Base-by-base conservation (phyloP, 1,139 yeast species). In the Kodamaea alishanica region DNA sequence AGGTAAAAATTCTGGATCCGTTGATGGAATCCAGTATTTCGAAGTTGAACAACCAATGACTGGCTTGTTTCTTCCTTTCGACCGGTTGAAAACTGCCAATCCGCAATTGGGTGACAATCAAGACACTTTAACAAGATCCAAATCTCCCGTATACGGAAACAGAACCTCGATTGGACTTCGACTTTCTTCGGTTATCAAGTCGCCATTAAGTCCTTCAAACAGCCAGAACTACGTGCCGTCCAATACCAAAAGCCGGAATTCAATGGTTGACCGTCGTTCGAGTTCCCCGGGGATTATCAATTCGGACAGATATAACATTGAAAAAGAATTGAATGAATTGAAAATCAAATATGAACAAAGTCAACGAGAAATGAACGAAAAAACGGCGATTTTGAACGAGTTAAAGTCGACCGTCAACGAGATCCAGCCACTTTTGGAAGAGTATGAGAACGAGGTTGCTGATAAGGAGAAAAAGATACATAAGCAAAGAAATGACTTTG, bases 61-160 rank as follows among this genome's bases (percentile, higher is more conserved):
- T 22, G 96, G 96, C 0, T 60, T 89, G 27, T 89, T 89, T 53
- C 67, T 88, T 33, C 83, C 90, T 2, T 76, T 79, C 51, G 79
- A 79, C 23, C 75, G 87, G 52, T 69, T 87, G 24, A 67, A 70
- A 35, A 51, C 59, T 10, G 66, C 60, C 23, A 73, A 72, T 46
- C 66, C 70, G 2, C 61, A 47, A 24, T 36, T 48, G 9, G 36
- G 33, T 5, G 32, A 24, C 22, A 15, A 26, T 10, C 34, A 32
- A 24, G 12, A 22, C 6, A 22, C 33, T 7, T n/a, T 26, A 7
- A 8, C 24, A 6, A 28, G 33, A 22, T 11, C 33, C 12, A 22
- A 20, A 26, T 3, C 39, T 33, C 3, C 32, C n/a, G 32, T 24
- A 32, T n/a, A 11, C n/a, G 24, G 43, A 8, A 27, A 38, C 37